A percentile compares a stretch with the other conserved stretches of the same genome.
These are phyloP conservation scores for Boletales sp. DNA, from an alignment of 768 basidiomycete genomes.

Conservation along the genomic window DNA sequence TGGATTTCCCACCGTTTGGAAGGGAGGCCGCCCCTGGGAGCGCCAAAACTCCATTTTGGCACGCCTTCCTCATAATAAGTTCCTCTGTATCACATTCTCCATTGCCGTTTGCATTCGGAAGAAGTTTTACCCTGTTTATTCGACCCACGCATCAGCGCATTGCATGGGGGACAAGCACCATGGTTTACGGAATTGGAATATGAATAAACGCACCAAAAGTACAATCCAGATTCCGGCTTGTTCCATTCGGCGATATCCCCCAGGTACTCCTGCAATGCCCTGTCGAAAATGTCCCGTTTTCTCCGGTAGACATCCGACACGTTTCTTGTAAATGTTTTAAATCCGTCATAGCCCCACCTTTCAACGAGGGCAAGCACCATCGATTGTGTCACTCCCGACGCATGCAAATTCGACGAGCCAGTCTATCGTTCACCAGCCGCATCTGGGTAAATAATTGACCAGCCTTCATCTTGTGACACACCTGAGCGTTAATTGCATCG, in stretches of 20 bases:
- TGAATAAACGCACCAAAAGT: conserved; percentile 59
- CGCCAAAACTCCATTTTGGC: conserved; percentile 76
- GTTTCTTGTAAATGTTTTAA: conserved; percentile 54
- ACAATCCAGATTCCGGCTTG: conserved; percentile 71
- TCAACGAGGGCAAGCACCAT: conserved; percentile 50
- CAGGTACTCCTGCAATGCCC: conserved; percentile 64
- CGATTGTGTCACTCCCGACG: conserved; percentile 53
- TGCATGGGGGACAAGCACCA: conserved; percentile 1
- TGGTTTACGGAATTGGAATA: conserved; percentile 2
- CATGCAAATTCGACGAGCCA: conserved; percentile 58
- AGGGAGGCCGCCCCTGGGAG: conserved; percentile 75
- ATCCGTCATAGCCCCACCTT: conserved; percentile 71
- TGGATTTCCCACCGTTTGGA: conserved; percentile 58
- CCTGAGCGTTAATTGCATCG: conserved; percentile 61
- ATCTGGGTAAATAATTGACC: not conserved
- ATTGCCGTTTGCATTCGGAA: conserved; percentile 32
- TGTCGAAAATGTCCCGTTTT: conserved; percentile 71
- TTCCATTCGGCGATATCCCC: conserved; percentile 66
- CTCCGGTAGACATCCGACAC: conserved; percentile 62
- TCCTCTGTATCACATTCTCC: conserved; percentile 56
- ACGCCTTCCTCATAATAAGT: conserved; percentile 64
- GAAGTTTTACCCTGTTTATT: conserved; percentile 53
- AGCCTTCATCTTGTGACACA: conserved; percentile 28
- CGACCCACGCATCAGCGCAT: not conserved
- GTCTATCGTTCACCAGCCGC: conserved; percentile 37